Percentiles rank a stretch among this genome's conserved stretches.
phyloP scores from a whole-genome alignment of 768 basidiomycete species.

The Boletus subparvulus region DNA sequence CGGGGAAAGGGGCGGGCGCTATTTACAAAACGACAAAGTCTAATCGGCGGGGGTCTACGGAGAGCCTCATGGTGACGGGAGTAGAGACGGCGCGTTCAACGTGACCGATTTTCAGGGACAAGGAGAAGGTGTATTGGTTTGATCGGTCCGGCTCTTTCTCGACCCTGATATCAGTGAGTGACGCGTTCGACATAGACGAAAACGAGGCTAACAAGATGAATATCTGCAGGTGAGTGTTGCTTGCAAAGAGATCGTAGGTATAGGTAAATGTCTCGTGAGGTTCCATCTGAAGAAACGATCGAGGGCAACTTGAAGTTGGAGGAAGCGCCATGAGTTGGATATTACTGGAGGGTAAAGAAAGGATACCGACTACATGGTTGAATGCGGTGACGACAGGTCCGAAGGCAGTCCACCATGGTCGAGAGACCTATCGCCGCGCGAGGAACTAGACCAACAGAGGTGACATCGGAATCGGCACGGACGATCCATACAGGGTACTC shows the following conservation, averaged over 20 bases:
- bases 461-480: no score
- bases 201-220: constrained; percentile 46
- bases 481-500: no score
- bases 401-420: no score
- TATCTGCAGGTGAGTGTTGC: constrained; percentile 46
- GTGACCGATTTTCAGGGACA: constrained; percentile 54
- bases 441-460: no score
- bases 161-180: constrained; percentile 26
- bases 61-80: constrained; percentile 39
- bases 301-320: constrained; percentile 17
- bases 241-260: constrained; percentile 48
- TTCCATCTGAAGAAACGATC: constrained; percentile 27
- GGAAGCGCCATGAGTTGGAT: constrained; percentile 6
- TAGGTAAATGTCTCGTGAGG: constrained; percentile 33
- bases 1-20: no score
- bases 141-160: constrained; percentile 27
- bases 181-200: neutral
- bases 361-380: constrained; percentile 9
- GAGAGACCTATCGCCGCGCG: no score
- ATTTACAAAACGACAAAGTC: no score
- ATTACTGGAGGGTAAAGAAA: neutral
- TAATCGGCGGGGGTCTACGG: no score
- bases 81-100: constrained; percentile 55
- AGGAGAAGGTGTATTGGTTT: constrained; percentile 47
- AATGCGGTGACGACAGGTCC: no score